Evolutionary conservation across 1,284 basidiomycete genomes (phyloP), one percentile per base, ranked within the genome.

Genomic region (Puccinia polysora): DNA sequence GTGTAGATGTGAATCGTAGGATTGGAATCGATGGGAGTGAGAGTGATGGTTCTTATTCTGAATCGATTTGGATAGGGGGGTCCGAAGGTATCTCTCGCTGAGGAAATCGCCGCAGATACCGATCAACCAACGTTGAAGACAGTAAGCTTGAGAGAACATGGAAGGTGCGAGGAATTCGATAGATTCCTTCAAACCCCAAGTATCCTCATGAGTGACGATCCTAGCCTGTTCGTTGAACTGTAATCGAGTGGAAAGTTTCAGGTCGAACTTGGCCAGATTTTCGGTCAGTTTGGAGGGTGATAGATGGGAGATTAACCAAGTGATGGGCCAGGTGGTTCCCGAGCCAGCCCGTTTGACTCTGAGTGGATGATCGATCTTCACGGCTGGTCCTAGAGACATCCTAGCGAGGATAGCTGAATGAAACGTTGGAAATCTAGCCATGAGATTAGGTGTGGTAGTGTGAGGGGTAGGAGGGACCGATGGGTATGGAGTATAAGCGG

Each of bases 211-310:
- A 34, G 32, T 23, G 49, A 65, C 64, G 32, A 65, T 65, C 7
- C 50, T 7, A 47, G 64, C 64, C 23, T 65, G 64, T 23, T 65
- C 64, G 20, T 65, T 65, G 23, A 65, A 65, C n/a, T 55, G 30
- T 1, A 65, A 34, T 4, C 49, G 6, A 8, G 64, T 65, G 1
- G 64, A 65, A 2, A 65, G 34, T 34, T 36, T 65, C 7, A 65
- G 64, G 14, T 65, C 45, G 20, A 53, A 53, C 1, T 32, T 5
- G 1, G 49, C 49, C 2, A 47, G 32, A 3, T n/a, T 6, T 14
- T 3, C 1, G 25, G 5, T 28, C 2, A 64, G 5, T 1, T 2
- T 47, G 6, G 12, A 1, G 2, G 60, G 60, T 2, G 60, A 64
- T 4, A 64, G 32, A 4, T 36, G 25, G 8, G 60, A 49, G 43